These are phyloP conservation scores for Aspergillus alliaceus DNA, from an alignment of 2,329 filamentous ascomycete species.

Conservation along the genomic window DNA sequence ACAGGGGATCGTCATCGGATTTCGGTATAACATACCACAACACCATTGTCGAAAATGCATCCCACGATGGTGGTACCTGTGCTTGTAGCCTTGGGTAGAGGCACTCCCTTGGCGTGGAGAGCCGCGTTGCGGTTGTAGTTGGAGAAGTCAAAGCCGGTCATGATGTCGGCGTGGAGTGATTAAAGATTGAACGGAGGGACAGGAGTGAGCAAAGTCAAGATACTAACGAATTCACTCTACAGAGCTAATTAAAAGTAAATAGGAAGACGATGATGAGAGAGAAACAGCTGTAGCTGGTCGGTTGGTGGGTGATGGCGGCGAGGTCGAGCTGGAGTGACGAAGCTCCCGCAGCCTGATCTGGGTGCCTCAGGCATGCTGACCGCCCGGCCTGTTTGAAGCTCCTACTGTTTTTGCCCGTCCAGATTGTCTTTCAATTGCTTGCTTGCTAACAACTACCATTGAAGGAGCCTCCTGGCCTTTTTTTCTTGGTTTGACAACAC, in stretches of 20 bases:
- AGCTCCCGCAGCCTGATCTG: slow-evolving; percentile 40
- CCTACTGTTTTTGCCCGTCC: slow-evolving; percentile 22
- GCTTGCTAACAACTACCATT: not conserved
- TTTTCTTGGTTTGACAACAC: not conserved
- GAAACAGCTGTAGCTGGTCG: not conserved
- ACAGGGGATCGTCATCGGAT: not conserved
- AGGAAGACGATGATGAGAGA: not conserved
- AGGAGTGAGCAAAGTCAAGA: not conserved
- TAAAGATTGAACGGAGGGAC: slow-evolving; percentile 20
- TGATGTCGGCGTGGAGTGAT: slow-evolving; percentile 49
- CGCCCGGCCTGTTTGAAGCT: slow-evolving; percentile 11
- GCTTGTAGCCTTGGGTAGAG: slow-evolving; percentile 94
- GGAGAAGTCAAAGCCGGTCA: slow-evolving; percentile 98
- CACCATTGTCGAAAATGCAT: slow-evolving; percentile 92
- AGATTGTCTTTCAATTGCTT: not conserved
- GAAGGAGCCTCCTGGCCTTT: not conserved
- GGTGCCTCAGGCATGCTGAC: slow-evolving; percentile 24
- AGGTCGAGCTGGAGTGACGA: slow-evolving; percentile 41
- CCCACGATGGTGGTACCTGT: slow-evolving; percentile 99
- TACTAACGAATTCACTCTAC: not conserved
- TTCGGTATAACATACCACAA: slow-evolving; percentile 66
- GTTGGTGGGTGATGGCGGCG: slow-evolving; percentile 8
- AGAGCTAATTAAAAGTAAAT: not conserved
- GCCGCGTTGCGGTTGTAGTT: slow-evolving; percentile 99
- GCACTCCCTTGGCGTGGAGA: slow-evolving; percentile 89